Evolutionary conservation across 768 basidiomycete species (phyloP), one percentile per base, ranked within the genome.

Genomic region (Naganishia vishniacii): DNA sequence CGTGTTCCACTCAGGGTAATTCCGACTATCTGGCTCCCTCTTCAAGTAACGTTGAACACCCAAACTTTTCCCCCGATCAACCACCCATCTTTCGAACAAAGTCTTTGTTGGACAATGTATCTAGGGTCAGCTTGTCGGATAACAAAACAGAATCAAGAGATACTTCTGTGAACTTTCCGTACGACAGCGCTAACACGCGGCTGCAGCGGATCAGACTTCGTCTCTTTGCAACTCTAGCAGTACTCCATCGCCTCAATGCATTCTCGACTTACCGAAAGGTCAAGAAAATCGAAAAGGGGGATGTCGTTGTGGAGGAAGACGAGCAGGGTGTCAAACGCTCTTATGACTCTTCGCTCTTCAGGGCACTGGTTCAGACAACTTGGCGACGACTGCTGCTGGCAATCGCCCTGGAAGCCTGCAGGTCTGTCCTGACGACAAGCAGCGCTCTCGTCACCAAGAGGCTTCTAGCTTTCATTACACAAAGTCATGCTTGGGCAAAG

Each of bases 391-490:
- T 32, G 16, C 49, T 51, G 18, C 18, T 61, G 28, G 42, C 41
- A 4, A 15, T 26, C 4, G 11, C 13, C 23, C 28, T 28, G 13
- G 29, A 32, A 26, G 31, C 31, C 3, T 61, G 41, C 25, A 51
- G 49, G 31, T 51, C 49, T 3, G 23, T 59, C 18, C 12, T 86
- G 23, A 84, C 78, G 69, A 85, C 85, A 68, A 80, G 82, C 20
- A 72, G 86, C 7, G 76, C 86, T n/a, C n/a, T n/a, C n/a, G n/a
- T n/a, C n/a, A n/a, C n/a, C n/a, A n/a, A n/a, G n/a, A n/a, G n/a
- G n/a, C 20, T 80, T 80, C 2, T 86, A 83, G 82, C 79, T 86
- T 8, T 78, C 80, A 0, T 77, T 81, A 2, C 81, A 82, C 0
- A 85, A 82, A 71, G 51, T 18, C 49, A 51, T 16, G 32, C 18